Evolutionary conservation across 1,284 basidiomycete species (phyloP).

Genomic region (Dichomitus squalens): DNA sequence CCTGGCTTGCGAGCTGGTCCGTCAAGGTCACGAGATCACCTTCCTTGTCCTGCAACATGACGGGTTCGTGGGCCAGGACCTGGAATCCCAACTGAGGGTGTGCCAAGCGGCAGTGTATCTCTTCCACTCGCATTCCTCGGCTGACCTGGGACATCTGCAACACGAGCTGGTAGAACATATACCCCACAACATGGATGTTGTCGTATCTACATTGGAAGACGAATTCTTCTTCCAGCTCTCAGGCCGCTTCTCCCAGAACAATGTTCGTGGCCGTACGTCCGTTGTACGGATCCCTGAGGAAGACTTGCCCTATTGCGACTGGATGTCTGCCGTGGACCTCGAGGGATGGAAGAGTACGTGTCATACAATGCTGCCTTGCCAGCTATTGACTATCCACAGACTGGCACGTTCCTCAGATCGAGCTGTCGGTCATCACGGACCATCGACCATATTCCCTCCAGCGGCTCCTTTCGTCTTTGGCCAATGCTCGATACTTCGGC

Average conservation of each 20-base stretch:
- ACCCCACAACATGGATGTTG: conserved; percentile 17
- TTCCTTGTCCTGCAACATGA: conserved; percentile 4
- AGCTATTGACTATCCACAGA: conserved; percentile 42
- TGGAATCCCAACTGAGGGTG: background rate
- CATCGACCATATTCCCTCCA: conserved; percentile 71
- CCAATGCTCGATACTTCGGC: conserved; percentile 65
- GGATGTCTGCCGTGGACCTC: conserved; percentile 64
- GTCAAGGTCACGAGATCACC: conserved; percentile 36
- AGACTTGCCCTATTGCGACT: conserved; percentile 59
- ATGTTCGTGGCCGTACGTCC: conserved; percentile 17
- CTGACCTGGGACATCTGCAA: background rate
- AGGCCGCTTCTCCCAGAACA: background rate
- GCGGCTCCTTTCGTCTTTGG: conserved; percentile 67
- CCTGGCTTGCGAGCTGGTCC: conserved; percentile 48
- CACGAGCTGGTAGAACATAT: background rate
- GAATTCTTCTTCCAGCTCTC: background rate
- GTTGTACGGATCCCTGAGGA: conserved; percentile 44
- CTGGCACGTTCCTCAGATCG: conserved; percentile 71
- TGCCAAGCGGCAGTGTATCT: background rate
- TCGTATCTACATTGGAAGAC: conserved; percentile 12
- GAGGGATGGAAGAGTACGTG: conserved; percentile 57
- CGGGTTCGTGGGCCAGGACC: conserved; percentile 9
- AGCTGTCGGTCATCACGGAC: conserved; percentile 76
- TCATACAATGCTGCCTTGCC: too few species aligned
- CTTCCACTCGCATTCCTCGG: background rate